These are phyloP conservation scores for Sutorius eximius DNA, from an alignment of 1,284 basidiomycete species.

Conservation along the genomic window DNA sequence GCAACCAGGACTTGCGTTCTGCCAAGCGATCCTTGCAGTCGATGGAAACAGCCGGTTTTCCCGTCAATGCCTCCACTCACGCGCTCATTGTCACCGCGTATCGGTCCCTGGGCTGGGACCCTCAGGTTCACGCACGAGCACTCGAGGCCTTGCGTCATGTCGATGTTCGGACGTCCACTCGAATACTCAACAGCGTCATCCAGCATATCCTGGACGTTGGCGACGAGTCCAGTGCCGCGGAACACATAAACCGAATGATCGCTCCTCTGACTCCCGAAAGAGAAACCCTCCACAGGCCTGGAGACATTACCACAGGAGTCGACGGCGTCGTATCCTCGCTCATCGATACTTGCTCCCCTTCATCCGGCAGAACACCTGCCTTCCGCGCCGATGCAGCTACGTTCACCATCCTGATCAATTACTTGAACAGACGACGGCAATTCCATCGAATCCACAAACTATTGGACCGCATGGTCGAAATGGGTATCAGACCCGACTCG, in stretches of 20 bases:
- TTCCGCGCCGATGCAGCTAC: slow-evolving; percentile 55
- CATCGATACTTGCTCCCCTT: slow-evolving; percentile 4
- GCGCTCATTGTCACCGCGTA: slow-evolving; percentile 58
- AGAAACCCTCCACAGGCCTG: slow-evolving; percentile 24
- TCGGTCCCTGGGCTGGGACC: slow-evolving; percentile 58
- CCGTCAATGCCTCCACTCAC: slow-evolving; percentile 56
- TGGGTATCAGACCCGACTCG: slow-evolving; percentile 47
- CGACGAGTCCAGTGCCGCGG: slow-evolving; percentile 48
- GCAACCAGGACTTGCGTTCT: slow-evolving; percentile 60
- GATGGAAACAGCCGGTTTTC: slow-evolving; percentile 59
- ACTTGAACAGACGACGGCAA: slow-evolving; percentile 48
- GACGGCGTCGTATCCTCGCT: slow-evolving; percentile 30
- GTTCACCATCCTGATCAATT: slow-evolving; percentile 63
- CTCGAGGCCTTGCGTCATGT: slow-evolving; percentile 47
- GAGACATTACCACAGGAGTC: slow-evolving; percentile 36
- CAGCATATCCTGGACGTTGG: slow-evolving; percentile 56
- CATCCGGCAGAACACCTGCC: slow-evolving; percentile 8
- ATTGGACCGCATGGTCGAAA: slow-evolving; percentile 47
- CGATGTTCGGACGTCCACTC: slow-evolving; percentile 42
- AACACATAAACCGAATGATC: slow-evolving; percentile 56
- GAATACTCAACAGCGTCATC: slow-evolving; percentile 63
- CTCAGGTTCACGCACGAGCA: slow-evolving; percentile 51
- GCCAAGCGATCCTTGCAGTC: slow-evolving; percentile 50
- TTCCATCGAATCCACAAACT: slow-evolving; percentile 47
- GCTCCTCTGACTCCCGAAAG: slow-evolving; percentile 30